These are phyloP conservation scores for Solanum chiquidenum DNA, from an alignment of 257 asterid species.

Conservation along the genomic window DNA sequence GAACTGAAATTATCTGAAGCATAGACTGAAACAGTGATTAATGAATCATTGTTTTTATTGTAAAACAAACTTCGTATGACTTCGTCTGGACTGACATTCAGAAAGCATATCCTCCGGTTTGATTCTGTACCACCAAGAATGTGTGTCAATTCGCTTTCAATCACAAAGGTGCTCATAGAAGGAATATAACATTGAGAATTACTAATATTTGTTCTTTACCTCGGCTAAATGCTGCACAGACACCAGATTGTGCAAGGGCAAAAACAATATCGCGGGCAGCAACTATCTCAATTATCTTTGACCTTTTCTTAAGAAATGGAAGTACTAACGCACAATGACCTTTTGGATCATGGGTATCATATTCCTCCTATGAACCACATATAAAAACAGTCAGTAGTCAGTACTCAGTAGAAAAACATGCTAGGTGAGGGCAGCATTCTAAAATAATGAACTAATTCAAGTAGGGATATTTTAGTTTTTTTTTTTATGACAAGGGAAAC, in stretches of 20 bases:
- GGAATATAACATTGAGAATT: background rate
- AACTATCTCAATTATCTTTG: constrained; percentile 88
- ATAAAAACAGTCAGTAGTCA: background rate
- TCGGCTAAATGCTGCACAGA: constrained; percentile 98
- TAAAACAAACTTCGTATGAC: constrained; percentile 95
- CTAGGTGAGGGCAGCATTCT: background rate
- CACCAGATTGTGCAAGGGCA: constrained; percentile 99
- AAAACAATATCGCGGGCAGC: constrained; percentile 98
- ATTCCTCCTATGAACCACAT: constrained; percentile 65
- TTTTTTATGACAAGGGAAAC: too few relatives aligned
- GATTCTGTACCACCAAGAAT: constrained; percentile 49
- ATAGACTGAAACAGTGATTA: constrained; percentile 95
- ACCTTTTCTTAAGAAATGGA: constrained; percentile 87
- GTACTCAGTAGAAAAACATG: background rate
- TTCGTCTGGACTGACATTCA: constrained; percentile 92
- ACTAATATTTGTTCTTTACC: constrained; percentile 26
- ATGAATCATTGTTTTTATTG: constrained; percentile 95
- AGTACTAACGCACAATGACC: constrained; percentile 55
- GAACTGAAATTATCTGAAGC: constrained; percentile 96
- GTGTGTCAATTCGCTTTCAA: background rate
- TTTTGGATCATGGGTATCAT: constrained; percentile 96
- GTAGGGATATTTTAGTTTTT: background rate
- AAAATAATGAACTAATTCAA: background rate
- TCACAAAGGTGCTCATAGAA: background rate
- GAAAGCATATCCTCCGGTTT: constrained; percentile 90